Base-by-base conservation (phyloP, 495 filamentous ascomycete genomes). In the Penicillium mononematosum region DNA sequence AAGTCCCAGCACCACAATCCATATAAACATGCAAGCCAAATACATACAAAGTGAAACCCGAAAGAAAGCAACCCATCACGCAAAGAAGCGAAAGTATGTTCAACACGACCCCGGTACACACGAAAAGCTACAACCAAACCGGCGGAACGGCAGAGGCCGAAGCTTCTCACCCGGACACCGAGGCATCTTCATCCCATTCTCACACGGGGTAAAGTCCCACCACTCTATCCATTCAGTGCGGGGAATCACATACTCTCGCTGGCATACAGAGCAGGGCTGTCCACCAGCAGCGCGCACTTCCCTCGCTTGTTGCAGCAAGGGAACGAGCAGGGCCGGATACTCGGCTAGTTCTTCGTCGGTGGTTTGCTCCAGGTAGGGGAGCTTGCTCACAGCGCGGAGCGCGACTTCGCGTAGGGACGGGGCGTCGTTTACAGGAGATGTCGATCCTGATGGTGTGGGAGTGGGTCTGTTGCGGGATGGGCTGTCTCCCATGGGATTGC, bases 201-300 rank as follows among this genome's bases (percentile, higher is more conserved):
- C 76, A 52, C 73, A 71, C 1, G 73, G 73, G 9, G 62, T 71
- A 54, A 65, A 75, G 58, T 83, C 78, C 84, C 85, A 89, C 82
- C 86, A 90, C 65, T 92, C 88, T 47, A 89, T 78, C 88, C 88
- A 92, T 60, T 88, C 79, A 0, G 85, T 75, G 11, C 85, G 69
- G 38, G 82, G 77, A 32, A 87, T 70, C 22, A 87, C 75, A 45
- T 82, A 87, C n/a, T 70, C 68, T 22, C 75, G 70, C 38, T 76
- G 63, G 55, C 88, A 91, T 0, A 85, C 70, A 0, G 85, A 83
- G 70, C 88, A 91, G 29, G 62, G 64, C 50, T 79, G 70, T 1
- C 79, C 80, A 9, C 85, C 85, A 0, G 65, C 71, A 43, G 74
- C 71, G 16, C 77, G 76, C 29, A 80, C 75, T 17, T 72, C 70